Percentiles rank a stretch among this genome's conserved stretches.
Evolutionary conservation across 306 rosid species (phyloP).

Genomic region (Canavalia gladiata): DNA sequence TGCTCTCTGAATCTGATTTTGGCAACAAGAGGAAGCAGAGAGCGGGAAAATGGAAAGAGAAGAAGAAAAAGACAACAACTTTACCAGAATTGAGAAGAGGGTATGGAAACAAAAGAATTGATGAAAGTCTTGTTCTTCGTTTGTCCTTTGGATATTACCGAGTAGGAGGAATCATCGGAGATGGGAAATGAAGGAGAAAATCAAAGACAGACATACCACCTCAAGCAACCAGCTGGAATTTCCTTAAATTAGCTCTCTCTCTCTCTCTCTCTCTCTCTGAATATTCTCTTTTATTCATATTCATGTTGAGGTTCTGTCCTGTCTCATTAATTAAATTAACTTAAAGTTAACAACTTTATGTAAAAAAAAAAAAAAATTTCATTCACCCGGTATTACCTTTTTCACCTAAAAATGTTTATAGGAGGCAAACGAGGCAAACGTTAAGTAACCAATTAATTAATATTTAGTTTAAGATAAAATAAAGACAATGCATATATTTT

Average conservation of each 20-base stretch:
- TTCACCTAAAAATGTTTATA: not conserved
- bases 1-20: constrained; percentile 18
- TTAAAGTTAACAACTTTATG: not conserved
- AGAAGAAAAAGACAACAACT: constrained; percentile 41
- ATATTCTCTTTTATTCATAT: not conserved
- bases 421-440: not conserved
- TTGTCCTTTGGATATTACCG: constrained; percentile 34
- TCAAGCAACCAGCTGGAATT: constrained; percentile 51
- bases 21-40: constrained; percentile 27
- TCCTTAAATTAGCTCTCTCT: constrained; percentile 38
- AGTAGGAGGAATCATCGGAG: constrained; percentile 46
- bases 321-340: not conserved
- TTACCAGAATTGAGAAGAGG: constrained; percentile 52
- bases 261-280: not conserved
- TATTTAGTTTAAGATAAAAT: constrained; percentile 7
- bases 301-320: constrained; percentile 23
- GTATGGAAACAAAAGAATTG: not conserved
- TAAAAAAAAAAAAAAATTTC: not conserved
- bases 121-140: not conserved
- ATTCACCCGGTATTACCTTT: not conserved
- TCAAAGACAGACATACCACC: constrained; percentile 10
- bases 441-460: not conserved
- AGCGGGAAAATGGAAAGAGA: constrained; percentile 15
- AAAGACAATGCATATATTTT: not conserved
- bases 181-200: constrained; percentile 30